phyloP scores from a whole-genome alignment of 371 early-diverging fungal species.

The Globomyces sp. region DNA sequence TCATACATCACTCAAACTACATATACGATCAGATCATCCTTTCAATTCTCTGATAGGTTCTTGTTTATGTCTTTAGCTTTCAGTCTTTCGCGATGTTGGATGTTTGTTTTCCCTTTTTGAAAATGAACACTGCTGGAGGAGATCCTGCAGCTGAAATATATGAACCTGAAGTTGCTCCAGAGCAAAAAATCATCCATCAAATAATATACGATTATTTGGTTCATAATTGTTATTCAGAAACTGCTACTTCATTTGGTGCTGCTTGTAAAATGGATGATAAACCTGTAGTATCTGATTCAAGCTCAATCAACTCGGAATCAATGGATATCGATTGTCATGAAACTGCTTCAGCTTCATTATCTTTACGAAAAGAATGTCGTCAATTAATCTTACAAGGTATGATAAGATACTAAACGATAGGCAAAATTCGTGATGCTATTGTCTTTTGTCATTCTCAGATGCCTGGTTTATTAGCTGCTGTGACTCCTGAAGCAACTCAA shows the following conservation, averaged over 20 bases:
- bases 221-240: conserved; percentile 42
- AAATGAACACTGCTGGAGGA: not conserved
- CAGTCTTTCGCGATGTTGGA: too few relatives aligned
- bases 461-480: conserved; percentile 26
- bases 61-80: too few relatives aligned
- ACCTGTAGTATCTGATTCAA: not conserved
- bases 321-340: conserved; percentile 6
- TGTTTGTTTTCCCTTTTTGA: too few relatives aligned
- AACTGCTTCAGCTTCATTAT: conserved; percentile 18
- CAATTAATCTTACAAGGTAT: too few relatives aligned
- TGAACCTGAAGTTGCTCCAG: conserved; percentile 10
- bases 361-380: conserved; percentile 21
- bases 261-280: conserved; percentile 13
- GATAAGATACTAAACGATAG: conserved; percentile 1
- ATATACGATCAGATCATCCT: too few relatives aligned
- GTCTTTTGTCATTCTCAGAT: conserved; percentile 27
- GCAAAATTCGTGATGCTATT: conserved; percentile 38
- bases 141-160: conserved; percentile 15
- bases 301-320: not conserved
- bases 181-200: conserved; percentile 21
- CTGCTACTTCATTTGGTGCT: conserved; percentile 31
- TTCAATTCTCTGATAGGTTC: too few relatives aligned
- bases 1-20: too few relatives aligned
- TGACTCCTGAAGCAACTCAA: conserved; percentile 25
- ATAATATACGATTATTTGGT: conserved; percentile 47